Base-by-base conservation (phyloP, 345 rosid genomes). In the Erodium maritimum region DNA sequence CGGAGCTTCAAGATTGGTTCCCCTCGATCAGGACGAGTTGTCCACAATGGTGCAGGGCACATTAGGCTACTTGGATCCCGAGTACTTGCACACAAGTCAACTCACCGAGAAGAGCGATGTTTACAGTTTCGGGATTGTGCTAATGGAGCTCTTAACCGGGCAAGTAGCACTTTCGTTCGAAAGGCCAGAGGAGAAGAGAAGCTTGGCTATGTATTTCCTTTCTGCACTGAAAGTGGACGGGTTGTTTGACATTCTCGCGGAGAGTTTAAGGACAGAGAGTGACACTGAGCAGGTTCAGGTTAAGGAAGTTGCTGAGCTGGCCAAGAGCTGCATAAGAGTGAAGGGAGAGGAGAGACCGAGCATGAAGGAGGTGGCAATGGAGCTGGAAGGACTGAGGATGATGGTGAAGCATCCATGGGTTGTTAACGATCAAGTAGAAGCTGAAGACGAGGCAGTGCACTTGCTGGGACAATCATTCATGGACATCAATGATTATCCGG, bases 61-160 rank as follows among this genome's bases (percentile, higher is more conserved):
- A 2, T 21, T 65, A 10, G 77, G 77, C 1, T 73, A 73, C 4
- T 5, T 73, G 5, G 77, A 73, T n/a, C 77, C 73, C 7, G 67
- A 73, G 24, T 73, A 68, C 61, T 58, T 65, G 23, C 70, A 61
- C 0, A 56, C 67, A 12, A 57, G 67, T 19, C 54, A 56, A 9
- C 48, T 70, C 4, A 70, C 58, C 3, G 70, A 62, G 3, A 71
- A 71, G 57, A 71, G 75, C 9, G 68, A 71, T 66, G 65, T 62
- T 0, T 66, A 67, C 19, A 51, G 71, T 23, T 63, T 66, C 12
- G 71, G 75, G 0, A 59, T 71, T 3, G 68, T 71, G 5, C 59
- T 71, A 4, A 34, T 24, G 2, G 68, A 71, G 21, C 61, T 67
- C 0, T 45, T 67, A 0, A 67, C 68, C 0, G 65, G 68, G 6